Conservation (phyloP, 805 yeast genomes). For the Candida morakotiae region DNA sequence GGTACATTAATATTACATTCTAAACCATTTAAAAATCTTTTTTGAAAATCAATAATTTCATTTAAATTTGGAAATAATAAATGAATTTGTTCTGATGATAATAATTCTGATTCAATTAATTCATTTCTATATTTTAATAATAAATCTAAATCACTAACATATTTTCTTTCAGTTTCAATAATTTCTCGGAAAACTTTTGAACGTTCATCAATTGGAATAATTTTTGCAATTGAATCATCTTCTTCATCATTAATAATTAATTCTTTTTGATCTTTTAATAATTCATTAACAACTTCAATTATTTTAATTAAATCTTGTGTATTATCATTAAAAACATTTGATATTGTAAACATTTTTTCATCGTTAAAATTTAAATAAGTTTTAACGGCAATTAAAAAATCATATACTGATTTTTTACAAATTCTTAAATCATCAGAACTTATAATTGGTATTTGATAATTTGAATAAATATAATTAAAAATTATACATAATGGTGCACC, state of each 20-base stretch:
- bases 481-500: slow-evolving; percentile 89
- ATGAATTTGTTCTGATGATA: slow-evolving; percentile 77
- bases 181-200: slow-evolving; percentile 81
- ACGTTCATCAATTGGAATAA: slow-evolving; percentile 49
- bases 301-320: slow-evolving; percentile 76
- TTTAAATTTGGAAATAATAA: slow-evolving; percentile 79
- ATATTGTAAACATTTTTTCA: slow-evolving; percentile 81
- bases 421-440: slow-evolving; percentile 77
- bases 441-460: slow-evolving; percentile 51
- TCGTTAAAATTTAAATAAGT: slow-evolving; percentile 69
- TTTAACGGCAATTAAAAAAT: slow-evolving; percentile 83
- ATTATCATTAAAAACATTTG: slow-evolving; percentile 81
- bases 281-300: slow-evolving; percentile 62
- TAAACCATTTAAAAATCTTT: slow-evolving; percentile 80
- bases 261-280: slow-evolving; percentile 32
- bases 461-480: slow-evolving; percentile 58
- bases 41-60: slow-evolving; percentile 85
- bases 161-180: slow-evolving; percentile 86
- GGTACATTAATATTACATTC: slow-evolving; percentile 84
- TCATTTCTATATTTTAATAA: slow-evolving; percentile 65
- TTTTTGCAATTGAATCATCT: slow-evolving; percentile 16
- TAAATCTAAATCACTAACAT: slow-evolving; percentile 84
- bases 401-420: slow-evolving; percentile 86
- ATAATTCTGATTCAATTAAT: slow-evolving; percentile 57
- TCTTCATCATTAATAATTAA: slow-evolving; percentile 1